A percentile compares a stretch with the other conserved stretches of the same genome.
phyloP scores from a whole-genome alignment of 345 rosid genomes.

The Carallia brachiata region DNA sequence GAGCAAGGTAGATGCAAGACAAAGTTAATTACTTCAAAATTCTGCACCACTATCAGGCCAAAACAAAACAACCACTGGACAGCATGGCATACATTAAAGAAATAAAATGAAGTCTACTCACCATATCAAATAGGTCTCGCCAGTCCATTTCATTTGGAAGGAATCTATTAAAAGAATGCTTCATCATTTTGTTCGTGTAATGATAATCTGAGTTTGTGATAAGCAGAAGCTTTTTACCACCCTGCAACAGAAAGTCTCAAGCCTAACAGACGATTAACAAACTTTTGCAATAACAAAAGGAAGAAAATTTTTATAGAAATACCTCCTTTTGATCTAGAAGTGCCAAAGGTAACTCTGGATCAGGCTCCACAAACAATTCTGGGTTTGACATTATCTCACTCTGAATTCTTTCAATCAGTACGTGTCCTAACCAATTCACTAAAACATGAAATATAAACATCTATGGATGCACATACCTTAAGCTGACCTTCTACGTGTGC shows the following conservation, averaged over 20 bases:
- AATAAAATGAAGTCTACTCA: constrained; percentile 24
- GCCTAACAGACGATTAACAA: constrained; percentile 14
- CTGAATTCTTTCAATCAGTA: constrained; percentile 38
- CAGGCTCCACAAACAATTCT: constrained; percentile 92
- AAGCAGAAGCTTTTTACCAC: constrained; percentile 92
- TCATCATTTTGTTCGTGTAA: constrained; percentile 96
- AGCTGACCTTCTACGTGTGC: constrained; percentile 98
- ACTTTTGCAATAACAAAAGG: constrained; percentile 1
- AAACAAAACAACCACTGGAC: neutral
- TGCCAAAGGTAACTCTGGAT: constrained; percentile 88
- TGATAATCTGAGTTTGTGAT: constrained; percentile 95
- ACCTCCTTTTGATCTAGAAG: constrained; percentile 98
- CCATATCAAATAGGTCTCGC: constrained; percentile 93
- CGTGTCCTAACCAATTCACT: constrained; percentile 4
- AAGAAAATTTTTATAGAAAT: constrained; percentile 13
- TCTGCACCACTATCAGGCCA: neutral
- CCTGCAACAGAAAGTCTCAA: constrained; percentile 46
- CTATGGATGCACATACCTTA: constrained; percentile 48
- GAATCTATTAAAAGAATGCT: constrained; percentile 82
- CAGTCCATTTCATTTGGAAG: constrained; percentile 92
- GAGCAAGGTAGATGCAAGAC: too few species aligned
- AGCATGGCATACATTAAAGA: constrained; percentile 11
- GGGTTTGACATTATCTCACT: constrained; percentile 96
- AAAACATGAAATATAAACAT: neutral
- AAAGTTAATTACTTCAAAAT: neutral